Evolutionary conservation across 1,139 yeast species (phyloP).

Genomic region (Pichia norvegensis): DNA sequence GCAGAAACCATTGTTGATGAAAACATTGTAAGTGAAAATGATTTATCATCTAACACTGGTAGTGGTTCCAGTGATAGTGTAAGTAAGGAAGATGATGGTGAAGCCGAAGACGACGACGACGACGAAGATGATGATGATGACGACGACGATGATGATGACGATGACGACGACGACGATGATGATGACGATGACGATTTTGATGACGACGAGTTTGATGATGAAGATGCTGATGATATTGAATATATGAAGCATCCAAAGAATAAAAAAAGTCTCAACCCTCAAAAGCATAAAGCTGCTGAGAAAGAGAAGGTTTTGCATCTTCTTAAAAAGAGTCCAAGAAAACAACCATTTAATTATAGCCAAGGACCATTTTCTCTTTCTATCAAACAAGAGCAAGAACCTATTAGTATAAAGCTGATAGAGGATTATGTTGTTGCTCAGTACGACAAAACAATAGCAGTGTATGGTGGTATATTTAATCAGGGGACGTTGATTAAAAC

Average conservation of each 20-base stretch:
- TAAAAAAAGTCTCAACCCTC: not conserved
- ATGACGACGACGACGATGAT: constrained; percentile 3
- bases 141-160: not conserved
- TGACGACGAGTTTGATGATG: constrained; percentile 3
- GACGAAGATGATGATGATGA: constrained; percentile 2
- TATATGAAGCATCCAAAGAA: not conserved
- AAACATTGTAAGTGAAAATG: not conserved
- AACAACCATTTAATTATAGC: not conserved
- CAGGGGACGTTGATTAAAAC: constrained; percentile 3
- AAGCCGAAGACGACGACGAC: not conserved
- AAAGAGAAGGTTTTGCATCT: constrained; percentile 6
- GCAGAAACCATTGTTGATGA: constrained; percentile 21
- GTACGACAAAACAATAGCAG: constrained; percentile 8
- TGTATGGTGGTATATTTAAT: constrained; percentile 7
- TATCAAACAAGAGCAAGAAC: constrained; percentile 1
- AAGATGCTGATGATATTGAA: not conserved
- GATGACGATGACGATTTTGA: constrained; percentile 4
- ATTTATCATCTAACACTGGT: not conserved
- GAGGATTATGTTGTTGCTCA: constrained; percentile 8
- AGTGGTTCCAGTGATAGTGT: constrained; percentile 1
- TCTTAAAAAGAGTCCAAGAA: constrained; percentile 6
- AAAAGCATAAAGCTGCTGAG: not conserved
- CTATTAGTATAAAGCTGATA: constrained; percentile 11
- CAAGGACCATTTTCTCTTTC: not conserved
- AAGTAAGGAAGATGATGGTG: constrained; percentile 1